Percentiles rank a stretch among this genome's conserved stretches.
phyloP scores from a whole-genome alignment of 768 basidiomycete species.

The Coprinellus aureogranulatus region DNA sequence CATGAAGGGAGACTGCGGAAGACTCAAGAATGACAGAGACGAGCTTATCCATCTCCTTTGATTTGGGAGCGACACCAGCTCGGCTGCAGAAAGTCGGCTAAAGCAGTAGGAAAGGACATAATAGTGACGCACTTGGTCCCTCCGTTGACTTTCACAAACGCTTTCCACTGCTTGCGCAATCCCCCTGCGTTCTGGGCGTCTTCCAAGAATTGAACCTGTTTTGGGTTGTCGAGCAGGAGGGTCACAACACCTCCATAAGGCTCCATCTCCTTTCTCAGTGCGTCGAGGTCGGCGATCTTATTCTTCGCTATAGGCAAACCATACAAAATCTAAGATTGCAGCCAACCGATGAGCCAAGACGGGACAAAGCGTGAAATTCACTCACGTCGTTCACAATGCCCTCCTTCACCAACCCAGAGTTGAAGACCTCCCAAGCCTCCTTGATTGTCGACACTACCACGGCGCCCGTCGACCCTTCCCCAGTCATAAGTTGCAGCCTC shows the following conservation, averaged over 20 bases:
- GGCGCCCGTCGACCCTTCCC: conserved; percentile 50
- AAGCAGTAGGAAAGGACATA: background rate
- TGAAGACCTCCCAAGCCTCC: conserved; percentile 76
- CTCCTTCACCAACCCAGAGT: conserved; percentile 65
- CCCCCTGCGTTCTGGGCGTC: conserved; percentile 48
- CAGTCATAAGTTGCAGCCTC: conserved; percentile 61
- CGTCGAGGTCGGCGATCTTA: conserved; percentile 69
- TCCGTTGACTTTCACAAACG: conserved; percentile 79
- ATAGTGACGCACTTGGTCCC: conserved; percentile 65
- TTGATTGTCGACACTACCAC: conserved; percentile 80
- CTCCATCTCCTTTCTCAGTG: conserved; percentile 54
- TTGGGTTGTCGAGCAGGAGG: conserved; percentile 72
- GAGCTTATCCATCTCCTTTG: conserved; percentile 54
- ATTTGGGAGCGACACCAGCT: conserved; percentile 60
- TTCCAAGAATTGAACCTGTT: conserved; percentile 66
- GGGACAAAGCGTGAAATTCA: conserved; percentile 3
- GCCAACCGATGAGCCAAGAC: background rate
- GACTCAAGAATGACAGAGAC: conserved; percentile 54
- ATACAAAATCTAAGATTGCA: conserved; percentile 65
- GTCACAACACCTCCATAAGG: conserved; percentile 59
- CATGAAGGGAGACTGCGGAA: conserved; percentile 59
- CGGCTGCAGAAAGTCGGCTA: conserved; percentile 47
- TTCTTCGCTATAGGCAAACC: conserved; percentile 69
- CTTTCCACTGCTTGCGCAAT: conserved; percentile 58
- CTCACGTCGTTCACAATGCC: conserved; percentile 76